phyloP scores from a whole-genome alignment of 352 stramenopile species.

The Globisporangium radiosum region DNA sequence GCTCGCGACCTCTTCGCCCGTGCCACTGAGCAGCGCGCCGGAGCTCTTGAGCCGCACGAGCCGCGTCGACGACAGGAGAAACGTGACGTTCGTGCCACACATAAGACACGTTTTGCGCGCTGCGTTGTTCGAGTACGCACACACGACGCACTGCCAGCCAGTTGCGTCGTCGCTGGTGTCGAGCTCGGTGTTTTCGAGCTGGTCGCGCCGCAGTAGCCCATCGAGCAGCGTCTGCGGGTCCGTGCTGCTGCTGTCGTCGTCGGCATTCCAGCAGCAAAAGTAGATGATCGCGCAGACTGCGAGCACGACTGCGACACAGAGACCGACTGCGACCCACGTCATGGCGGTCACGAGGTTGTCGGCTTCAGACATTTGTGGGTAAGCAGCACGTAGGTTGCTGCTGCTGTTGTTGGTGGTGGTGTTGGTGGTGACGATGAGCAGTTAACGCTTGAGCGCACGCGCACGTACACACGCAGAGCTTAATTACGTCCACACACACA shows the following conservation, averaged over 20 bases:
- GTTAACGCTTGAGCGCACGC: too few relatives aligned
- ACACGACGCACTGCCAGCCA: conserved; percentile 69
- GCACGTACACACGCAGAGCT: too few relatives aligned
- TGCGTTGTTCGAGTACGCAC: conserved; percentile 43
- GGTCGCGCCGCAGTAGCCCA: conserved; percentile 50
- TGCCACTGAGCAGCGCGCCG: conserved; percentile 27
- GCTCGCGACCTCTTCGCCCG: conserved; percentile 21
- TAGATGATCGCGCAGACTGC: conserved; percentile 29
- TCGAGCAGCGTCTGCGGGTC: conserved; percentile 31
- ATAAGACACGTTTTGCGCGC: conserved; percentile 47
- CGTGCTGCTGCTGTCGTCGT: conserved; percentile 10
- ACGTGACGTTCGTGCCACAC: conserved; percentile 39
- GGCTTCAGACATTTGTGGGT: conserved; percentile 1
- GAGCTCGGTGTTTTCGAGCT: conserved; percentile 46
- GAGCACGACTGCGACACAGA: conserved; percentile 24
- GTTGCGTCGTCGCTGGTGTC: conserved; percentile 37
- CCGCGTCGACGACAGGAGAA: conserved; percentile 21
- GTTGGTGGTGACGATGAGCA: too few relatives aligned
- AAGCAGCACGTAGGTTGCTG: too few relatives aligned
- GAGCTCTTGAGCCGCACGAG: conserved; percentile 50
- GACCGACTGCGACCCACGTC: conserved; percentile 29
- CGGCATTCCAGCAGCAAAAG: conserved; percentile 35
- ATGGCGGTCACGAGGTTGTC: conserved; percentile 25
- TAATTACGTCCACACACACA: too few relatives aligned
- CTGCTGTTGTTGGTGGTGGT: too few relatives aligned